A percentile compares a stretch with the other conserved stretches of the same genome.
Evolutionary conservation across 2,329 filamentous ascomycete species (phyloP).

Genomic region (Herpomyces periplanetae): DNA sequence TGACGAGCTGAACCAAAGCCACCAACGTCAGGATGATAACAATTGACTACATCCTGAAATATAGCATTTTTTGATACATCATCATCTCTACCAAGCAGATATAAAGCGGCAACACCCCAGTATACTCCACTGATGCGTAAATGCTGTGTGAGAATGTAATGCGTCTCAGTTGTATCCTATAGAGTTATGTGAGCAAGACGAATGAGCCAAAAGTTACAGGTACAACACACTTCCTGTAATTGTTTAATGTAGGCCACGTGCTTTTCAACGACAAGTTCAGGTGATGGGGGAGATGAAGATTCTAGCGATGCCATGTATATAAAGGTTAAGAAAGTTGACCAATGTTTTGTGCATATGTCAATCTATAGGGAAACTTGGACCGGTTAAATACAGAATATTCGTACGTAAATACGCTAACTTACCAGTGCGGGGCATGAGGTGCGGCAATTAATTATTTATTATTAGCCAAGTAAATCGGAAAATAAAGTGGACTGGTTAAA

Average conservation of each 20-base stretch:
- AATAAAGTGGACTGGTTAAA: too few species aligned
- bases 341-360: too few species aligned
- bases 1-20: conserved; percentile 78
- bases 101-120: conserved; percentile 65
- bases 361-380: too few species aligned
- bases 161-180: conserved; percentile 58
- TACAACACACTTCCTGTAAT: conserved; percentile 30
- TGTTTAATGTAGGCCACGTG: conserved; percentile 81
- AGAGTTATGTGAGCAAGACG: conserved; percentile 4
- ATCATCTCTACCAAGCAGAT: conserved; percentile 41
- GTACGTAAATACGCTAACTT: too few species aligned
- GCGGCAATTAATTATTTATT: too few species aligned
- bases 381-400: too few species aligned
- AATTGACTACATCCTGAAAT: conserved; percentile 79
- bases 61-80: conserved; percentile 41
- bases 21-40: conserved; percentile 46
- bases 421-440: too few species aligned
- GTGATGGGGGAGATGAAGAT: conserved; percentile 1
- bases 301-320: too few species aligned
- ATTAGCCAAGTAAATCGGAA: too few species aligned
- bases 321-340: too few species aligned
- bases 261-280: conserved; percentile 14
- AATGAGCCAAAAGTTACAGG: not conserved
- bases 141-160: conserved; percentile 94
- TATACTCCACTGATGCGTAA: conserved; percentile 79